These are phyloP conservation scores for Heteromeles arbutifolia DNA, from an alignment of 306 rosid genomes.

Conservation along the genomic window DNA sequence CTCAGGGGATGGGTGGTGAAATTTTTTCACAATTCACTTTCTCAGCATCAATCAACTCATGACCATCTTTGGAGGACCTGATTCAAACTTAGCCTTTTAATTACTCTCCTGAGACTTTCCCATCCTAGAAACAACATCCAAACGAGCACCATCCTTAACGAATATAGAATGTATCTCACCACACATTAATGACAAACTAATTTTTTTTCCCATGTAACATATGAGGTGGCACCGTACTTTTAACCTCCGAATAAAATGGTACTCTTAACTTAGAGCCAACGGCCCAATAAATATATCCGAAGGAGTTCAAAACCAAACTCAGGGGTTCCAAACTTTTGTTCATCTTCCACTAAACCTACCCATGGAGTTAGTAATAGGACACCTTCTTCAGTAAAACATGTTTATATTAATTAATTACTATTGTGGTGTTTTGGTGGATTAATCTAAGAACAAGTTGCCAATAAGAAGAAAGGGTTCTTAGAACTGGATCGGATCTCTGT, in stretches of 20 bases:
- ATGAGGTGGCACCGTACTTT: not conserved
- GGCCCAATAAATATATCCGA: not conserved
- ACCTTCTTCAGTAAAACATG: not conserved
- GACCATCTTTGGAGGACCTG: conserved; percentile 34
- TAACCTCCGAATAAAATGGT: not conserved
- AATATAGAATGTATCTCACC: not conserved
- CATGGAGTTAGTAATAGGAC: not conserved
- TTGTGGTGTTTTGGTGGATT: not conserved
- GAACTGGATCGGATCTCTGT: not conserved
- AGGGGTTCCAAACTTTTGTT: not conserved
- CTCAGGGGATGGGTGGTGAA: conserved; percentile 32
- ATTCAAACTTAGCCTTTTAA: conserved; percentile 28
- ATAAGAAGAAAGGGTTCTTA: not conserved
- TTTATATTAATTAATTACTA: no score
- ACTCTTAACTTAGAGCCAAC: no score
- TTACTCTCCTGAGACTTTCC: conserved; percentile 27
- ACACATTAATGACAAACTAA: no score
- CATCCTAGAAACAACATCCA: conserved; percentile 24
- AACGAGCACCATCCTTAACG: conserved; percentile 19
- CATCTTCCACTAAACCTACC: not conserved
- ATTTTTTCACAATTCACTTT: conserved; percentile 18
- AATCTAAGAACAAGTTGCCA: not conserved
- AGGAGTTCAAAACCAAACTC: not conserved
- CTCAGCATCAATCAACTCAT: conserved; percentile 17
- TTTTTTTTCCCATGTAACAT: not conserved